Base-by-base conservation (phyloP, 805 yeast species). In the Yarrowia porcina region DNA sequence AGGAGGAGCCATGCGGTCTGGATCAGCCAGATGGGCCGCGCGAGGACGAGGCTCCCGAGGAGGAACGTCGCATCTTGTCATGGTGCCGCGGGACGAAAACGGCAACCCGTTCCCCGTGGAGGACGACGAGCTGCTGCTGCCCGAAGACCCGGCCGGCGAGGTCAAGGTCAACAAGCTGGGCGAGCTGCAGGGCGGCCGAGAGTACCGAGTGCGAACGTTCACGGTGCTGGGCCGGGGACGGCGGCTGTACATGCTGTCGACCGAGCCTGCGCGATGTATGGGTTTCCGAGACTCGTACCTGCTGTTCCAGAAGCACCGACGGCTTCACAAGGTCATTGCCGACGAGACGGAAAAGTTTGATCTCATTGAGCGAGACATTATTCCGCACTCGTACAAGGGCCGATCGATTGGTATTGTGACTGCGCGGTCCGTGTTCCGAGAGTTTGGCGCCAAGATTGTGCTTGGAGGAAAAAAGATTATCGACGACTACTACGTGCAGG, bases 261-360 rank as follows among this genome's bases (percentile, higher is more conserved):
- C 98, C 0, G 99, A 94, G 71, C 97, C 97, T 2, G 97, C 99
- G 0, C 82, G 98, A 68, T 85, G 93, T 70, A 90, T 93, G 65
- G 98, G 97, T 3, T 89, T 91, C 76, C 82, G 97, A 68, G 97
- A 93, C 72, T 89, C 97, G 2, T 91, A 93, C 70, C 78, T 91
- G 61, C 79, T 93, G 65, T 91, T 93, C 76, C 96, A 92, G 71
- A 88, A 91, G 56, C 97, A 93, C 75, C 82, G 85, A 57, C 79
- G 83, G 57, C 77, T 94, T 60, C 87, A 81, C 77, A 90, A 92
- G 71, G 82, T 87, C 65, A 83, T 88, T 11, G 79, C 92, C 49
- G 79, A 83, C 11, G 89, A 88, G 65, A 88, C 83, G 17, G 96
- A 91, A 72, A 93, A 93, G 72, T 82, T 82, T 75, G 93, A 89